A percentile compares a stretch with the other conserved stretches of the same genome.
phyloP scores from a whole-genome alignment of 176 grass and related monocot species.

The Oryza meyeriana region DNA sequence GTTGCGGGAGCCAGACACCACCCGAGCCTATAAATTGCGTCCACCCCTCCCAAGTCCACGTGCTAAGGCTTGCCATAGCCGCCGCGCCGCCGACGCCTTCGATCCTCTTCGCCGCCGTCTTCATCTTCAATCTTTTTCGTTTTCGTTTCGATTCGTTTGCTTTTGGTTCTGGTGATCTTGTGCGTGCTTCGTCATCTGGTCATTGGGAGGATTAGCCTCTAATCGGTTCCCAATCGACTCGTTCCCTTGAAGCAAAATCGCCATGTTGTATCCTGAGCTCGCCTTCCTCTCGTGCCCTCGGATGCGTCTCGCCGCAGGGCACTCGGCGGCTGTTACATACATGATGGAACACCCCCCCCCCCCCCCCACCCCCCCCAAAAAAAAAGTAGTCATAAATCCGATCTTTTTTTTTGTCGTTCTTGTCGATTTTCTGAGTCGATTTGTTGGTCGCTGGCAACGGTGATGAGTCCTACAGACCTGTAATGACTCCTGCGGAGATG shows the following conservation, averaged over 20 bases:
- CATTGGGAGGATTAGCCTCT: constrained; percentile 35
- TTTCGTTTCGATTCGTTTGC: background rate
- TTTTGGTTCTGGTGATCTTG: background rate
- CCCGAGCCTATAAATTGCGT: constrained; percentile 23
- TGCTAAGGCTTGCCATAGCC: accelerated
- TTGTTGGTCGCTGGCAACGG: background rate
- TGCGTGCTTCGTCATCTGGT: constrained; percentile 81
- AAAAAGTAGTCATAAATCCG: background rate
- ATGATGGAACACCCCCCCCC: no score
- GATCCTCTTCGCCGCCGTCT: background rate
- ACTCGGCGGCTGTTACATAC: constrained; percentile 56
- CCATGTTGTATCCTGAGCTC: constrained; percentile 54
- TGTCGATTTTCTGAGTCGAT: background rate
- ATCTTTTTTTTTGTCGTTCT: background rate
- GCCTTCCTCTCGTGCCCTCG: constrained; percentile 12
- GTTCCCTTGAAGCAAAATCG: constrained; percentile 85
- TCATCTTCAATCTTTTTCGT: background rate
- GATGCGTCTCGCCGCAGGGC: background rate
- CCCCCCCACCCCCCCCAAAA: no score
- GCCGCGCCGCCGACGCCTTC: no score
- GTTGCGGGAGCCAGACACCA: background rate
- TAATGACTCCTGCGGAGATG: constrained; percentile 80
- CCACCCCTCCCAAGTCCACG: background rate
- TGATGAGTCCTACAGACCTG: constrained; percentile 71
- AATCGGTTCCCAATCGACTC: constrained; percentile 48